phyloP scores from a whole-genome alignment of 306 rosid species.

The Cicer bijugum region DNA sequence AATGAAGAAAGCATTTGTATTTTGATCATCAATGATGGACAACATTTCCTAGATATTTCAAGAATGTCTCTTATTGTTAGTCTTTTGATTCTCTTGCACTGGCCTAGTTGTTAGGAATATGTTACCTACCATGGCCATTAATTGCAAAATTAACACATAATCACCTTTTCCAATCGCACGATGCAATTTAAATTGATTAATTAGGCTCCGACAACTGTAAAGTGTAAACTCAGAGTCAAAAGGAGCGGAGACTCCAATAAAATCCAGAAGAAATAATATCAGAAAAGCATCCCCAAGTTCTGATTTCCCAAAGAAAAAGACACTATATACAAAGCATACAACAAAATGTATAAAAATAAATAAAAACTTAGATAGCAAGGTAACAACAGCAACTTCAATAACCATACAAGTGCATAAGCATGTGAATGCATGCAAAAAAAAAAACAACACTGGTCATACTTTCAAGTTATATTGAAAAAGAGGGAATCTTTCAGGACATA shows the following conservation, averaged over 20 bases:
- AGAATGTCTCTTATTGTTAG: neutral
- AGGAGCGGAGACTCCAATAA: constrained; percentile 12
- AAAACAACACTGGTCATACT: neutral
- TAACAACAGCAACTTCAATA: neutral
- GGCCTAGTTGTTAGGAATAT: neutral
- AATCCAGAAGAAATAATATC: neutral
- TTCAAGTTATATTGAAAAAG: neutral
- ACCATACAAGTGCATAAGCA: constrained; percentile 6
- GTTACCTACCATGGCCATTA: neutral
- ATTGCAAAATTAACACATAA: neutral
- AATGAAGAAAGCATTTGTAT: constrained; percentile 17
- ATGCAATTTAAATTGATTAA: constrained; percentile 30
- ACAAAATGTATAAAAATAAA: neutral
- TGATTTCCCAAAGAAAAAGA: constrained; percentile 25
- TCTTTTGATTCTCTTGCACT: neutral
- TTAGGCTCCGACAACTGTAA: constrained; percentile 28
- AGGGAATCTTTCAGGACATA: neutral
- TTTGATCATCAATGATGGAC: constrained; percentile 43
- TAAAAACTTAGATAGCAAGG: constrained; percentile 26
- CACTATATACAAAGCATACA: neutral
- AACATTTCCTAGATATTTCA: constrained; percentile 9
- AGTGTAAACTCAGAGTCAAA: constrained; percentile 12
- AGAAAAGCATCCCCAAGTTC: constrained; percentile 40
- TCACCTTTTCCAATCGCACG: constrained; percentile 21
- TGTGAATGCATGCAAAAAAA: neutral